Conservation (phyloP, 306 rosid species). For the Vachellia pachyceras region DNA sequence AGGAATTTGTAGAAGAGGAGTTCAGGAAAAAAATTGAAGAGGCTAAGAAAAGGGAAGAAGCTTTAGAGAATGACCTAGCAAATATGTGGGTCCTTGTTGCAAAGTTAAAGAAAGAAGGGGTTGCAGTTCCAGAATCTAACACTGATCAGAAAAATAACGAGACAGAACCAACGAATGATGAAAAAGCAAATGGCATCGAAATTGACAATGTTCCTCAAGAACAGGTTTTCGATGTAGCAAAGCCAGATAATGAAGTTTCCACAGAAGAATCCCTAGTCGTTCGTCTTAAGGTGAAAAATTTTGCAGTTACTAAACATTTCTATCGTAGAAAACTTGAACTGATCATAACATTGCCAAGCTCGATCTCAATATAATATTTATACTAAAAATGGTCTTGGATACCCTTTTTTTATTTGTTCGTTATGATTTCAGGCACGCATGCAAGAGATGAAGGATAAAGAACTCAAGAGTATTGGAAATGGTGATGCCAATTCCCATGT, state of each 20-base stretch:
- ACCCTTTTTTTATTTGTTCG: conserved; percentile 4
- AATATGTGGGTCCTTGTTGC: conserved; percentile 99
- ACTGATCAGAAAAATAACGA: conserved; percentile 58
- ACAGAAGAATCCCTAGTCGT: conserved; percentile 84
- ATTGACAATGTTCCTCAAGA: conserved; percentile 48
- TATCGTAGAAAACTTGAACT: conserved; percentile 11
- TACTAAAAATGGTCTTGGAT: background rate
- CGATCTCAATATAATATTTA: conserved; percentile 2
- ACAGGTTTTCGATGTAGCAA: conserved; percentile 55
- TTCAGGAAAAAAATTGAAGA: conserved; percentile 83
- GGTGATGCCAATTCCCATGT: conserved; percentile 91
- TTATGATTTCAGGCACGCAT: conserved; percentile 78
- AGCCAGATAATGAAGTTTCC: conserved; percentile 59
- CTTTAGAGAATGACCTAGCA: conserved; percentile 96
- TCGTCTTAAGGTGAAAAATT: conserved; percentile 80
- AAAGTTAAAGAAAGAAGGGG: conserved; percentile 90
- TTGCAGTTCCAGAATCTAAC: conserved; percentile 65
- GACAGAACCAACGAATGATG: conserved; percentile 48
- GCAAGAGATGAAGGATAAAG: conserved; percentile 97
- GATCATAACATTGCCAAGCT: background rate
- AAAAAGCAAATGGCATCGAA: conserved; percentile 49
- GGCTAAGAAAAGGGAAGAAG: conserved; percentile 91
- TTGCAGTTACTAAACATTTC: conserved; percentile 3
- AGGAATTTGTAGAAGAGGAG: conserved; percentile 84
- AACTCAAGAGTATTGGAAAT: conserved; percentile 72